Conservation (phyloP, 2,329 filamentous ascomycete species). For the Dactylonectria macrodidyma region DNA sequence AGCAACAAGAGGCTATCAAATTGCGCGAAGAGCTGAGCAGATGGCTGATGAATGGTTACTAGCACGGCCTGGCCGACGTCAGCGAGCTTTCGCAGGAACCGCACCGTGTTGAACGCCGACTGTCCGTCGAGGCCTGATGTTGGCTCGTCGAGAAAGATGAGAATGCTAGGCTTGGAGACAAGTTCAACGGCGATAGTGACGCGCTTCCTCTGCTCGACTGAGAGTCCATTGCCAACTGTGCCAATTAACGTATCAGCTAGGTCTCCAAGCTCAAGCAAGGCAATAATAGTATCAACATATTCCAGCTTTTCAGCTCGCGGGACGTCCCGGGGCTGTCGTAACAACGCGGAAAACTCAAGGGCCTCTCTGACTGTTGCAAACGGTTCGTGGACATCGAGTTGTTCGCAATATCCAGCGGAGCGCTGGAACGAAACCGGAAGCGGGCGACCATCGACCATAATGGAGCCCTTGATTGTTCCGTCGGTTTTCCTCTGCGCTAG, state of each 20-base stretch:
- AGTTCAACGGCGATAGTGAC: slow-evolving; percentile 74
- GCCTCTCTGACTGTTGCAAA: slow-evolving; percentile 84
- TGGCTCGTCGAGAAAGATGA: slow-evolving; percentile 75
- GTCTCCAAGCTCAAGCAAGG: slow-evolving; percentile 66
- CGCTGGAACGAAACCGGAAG: slow-evolving; percentile 82
- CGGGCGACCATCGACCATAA: slow-evolving; percentile 81
- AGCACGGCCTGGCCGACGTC: slow-evolving; percentile 73
- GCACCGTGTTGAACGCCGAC: slow-evolving; percentile 75
- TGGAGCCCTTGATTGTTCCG: slow-evolving; percentile 80
- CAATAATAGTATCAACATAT: slow-evolving; percentile 85
- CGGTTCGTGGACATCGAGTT: slow-evolving; percentile 83
- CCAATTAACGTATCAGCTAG: slow-evolving; percentile 64
- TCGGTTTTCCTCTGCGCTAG: slow-evolving; percentile 85
- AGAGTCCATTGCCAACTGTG: slow-evolving; percentile 65
- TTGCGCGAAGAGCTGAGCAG: slow-evolving; percentile 74
- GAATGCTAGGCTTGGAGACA: slow-evolving; percentile 71
- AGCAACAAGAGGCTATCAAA: slow-evolving; percentile 77
- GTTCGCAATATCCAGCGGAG: slow-evolving; percentile 85
- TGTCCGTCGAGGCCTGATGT: slow-evolving; percentile 79
- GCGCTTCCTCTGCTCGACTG: slow-evolving; percentile 66
- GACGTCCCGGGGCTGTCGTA: slow-evolving; percentile 78
- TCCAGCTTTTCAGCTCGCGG: slow-evolving; percentile 77
- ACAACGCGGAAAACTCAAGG: slow-evolving; percentile 79
- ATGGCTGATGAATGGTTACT: slow-evolving; percentile 80
- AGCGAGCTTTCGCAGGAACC: slow-evolving; percentile 64